Conservation (phyloP, 495 filamentous ascomycete species). For the Tuber aestivum region DNA sequence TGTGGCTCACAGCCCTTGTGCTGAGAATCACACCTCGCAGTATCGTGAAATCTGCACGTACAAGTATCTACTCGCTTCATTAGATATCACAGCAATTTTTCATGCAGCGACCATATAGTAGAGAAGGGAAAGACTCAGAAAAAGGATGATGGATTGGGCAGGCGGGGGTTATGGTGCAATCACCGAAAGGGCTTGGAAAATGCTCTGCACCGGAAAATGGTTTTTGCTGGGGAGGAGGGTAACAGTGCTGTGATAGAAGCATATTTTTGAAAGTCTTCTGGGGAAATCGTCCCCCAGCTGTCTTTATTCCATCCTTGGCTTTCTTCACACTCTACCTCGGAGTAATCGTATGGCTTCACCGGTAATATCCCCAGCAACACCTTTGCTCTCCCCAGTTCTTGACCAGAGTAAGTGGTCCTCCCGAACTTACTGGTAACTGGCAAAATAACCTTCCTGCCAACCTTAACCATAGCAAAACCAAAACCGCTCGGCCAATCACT, state of each 20-base stretch:
- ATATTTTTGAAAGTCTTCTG: neutral
- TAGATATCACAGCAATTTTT: too few species aligned
- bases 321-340: too few species aligned
- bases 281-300: neutral
- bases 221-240: slow-evolving; percentile 25
- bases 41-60: too few species aligned
- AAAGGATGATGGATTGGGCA: too few species aligned
- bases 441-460: neutral
- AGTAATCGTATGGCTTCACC: slow-evolving; percentile 12
- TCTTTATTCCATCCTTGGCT: neutral
- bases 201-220: slow-evolving; percentile 9
- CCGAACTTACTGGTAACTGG: neutral
- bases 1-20: too few species aligned
- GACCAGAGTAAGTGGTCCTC: slow-evolving; percentile 24
- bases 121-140: too few species aligned
- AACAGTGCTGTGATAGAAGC: neutral
- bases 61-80: too few species aligned
- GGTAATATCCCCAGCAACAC: slow-evolving; percentile 12
- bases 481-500: slow-evolving; percentile 27
- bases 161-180: too few species aligned
- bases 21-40: too few species aligned
- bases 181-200: too few species aligned
- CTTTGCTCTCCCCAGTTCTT: slow-evolving; percentile 35
- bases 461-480: slow-evolving; percentile 18
- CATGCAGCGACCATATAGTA: too few species aligned